Conservation (phyloP, 148 eudicot species). For the Polygonum aviculare region DNA sequence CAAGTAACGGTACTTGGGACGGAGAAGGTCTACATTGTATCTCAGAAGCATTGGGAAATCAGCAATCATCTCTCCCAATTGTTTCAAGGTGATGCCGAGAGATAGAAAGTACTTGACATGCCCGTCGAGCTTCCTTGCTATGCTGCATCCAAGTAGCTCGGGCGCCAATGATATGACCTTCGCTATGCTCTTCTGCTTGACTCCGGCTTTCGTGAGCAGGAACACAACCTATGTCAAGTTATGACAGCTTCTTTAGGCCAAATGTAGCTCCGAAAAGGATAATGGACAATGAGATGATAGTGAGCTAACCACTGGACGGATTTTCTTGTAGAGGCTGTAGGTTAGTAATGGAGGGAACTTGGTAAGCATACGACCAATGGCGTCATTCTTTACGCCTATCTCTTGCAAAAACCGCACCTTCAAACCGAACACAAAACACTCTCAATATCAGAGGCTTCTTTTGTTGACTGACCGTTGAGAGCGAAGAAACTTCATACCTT, state of each 20-base stretch:
- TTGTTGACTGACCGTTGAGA: not conserved
- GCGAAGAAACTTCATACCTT: constrained; percentile 45
- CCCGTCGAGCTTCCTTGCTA: constrained; percentile 68
- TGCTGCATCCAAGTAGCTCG: constrained; percentile 91
- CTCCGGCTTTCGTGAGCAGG: constrained; percentile 81
- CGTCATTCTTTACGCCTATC: constrained; percentile 70
- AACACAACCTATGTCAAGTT: constrained; percentile 53
- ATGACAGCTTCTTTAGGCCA: not conserved
- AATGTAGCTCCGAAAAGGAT: not conserved
- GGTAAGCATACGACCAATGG: constrained; percentile 74
- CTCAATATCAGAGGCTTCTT: not conserved
- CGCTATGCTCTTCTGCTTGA: constrained; percentile 50
- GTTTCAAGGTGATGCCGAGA: constrained; percentile 54
- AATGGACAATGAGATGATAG: not conserved
- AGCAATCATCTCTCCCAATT: constrained; percentile 76
- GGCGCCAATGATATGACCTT: constrained; percentile 83
- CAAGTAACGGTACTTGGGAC: constrained; percentile 86
- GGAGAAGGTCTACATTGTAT: constrained; percentile 68
- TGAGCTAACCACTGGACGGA: constrained; percentile 88
- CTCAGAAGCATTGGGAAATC: constrained; percentile 92
- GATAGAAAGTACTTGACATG: constrained; percentile 81
- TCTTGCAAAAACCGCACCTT: constrained; percentile 87
- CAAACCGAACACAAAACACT: constrained; percentile 10
- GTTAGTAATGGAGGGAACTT: constrained; percentile 81
- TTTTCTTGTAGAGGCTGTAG: constrained; percentile 90